Percentiles rank a stretch among this genome's conserved stretches.
phyloP scores from a whole-genome alignment of 2,329 filamentous ascomycete species.

The Neofusicoccum kwambonambiense region DNA sequence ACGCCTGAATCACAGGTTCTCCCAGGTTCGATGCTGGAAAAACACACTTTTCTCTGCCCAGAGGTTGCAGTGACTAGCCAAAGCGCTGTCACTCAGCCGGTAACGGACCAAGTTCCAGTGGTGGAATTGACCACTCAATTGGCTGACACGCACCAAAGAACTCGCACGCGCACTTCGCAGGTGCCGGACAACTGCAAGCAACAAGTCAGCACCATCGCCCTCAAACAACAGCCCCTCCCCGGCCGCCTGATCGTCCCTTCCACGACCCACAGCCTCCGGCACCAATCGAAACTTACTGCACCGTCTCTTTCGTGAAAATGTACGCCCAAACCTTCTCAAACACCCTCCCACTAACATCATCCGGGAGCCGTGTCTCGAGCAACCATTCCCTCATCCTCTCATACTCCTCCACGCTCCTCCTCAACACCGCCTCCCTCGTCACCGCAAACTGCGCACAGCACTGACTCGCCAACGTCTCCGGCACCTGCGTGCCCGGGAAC shows the following conservation, averaged over 20 bases:
- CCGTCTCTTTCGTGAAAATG: conserved; percentile 18
- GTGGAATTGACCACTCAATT: not conserved
- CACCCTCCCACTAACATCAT: conserved; percentile 21
- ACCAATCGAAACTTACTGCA: conserved; percentile 16
- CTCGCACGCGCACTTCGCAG: not conserved
- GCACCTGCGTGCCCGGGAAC: conserved; percentile 10
- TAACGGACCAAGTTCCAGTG: not conserved
- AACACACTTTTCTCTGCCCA: no score
- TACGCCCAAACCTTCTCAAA: conserved; percentile 22
- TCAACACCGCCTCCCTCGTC: conserved; percentile 15
- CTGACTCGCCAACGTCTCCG: conserved; percentile 15
- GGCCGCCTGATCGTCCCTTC: no score
- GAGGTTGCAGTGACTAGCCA: no score
- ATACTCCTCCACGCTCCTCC: conserved; percentile 8
- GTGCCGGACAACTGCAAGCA: not conserved
- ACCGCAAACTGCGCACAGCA: conserved; percentile 24
- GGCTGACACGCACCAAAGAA: not conserved
- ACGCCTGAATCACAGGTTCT: no score
- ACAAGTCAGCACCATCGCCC: not conserved
- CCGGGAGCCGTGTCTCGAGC: conserved; percentile 9
- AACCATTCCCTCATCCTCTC: conserved; percentile 20
- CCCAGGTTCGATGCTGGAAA: no score
- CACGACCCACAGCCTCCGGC: not conserved
- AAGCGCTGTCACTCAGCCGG: not conserved
- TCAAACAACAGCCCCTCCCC: not conserved